Base-by-base conservation (phyloP, 2,329 filamentous ascomycete species). In the Penicillium sp. region DNA sequence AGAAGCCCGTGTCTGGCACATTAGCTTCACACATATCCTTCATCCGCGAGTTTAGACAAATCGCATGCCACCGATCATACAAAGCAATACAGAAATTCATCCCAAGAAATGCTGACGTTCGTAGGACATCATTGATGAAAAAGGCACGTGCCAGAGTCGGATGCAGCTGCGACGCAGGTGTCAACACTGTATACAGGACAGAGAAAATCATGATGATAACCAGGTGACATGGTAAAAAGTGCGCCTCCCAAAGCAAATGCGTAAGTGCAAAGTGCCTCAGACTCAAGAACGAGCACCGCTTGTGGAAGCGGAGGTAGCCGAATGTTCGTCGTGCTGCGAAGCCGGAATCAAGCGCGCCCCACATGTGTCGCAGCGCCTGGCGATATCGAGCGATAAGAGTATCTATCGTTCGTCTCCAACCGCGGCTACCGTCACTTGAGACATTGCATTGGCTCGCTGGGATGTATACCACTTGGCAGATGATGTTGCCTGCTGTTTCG, bases 401-500 rank as follows among this genome's bases (percentile, higher is more conserved):
- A 43, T 80, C 77, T 48, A 82, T 70, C 2, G 58, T 59, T 5
- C 65, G 63, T 14, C 68, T 65, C 57, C 84, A 76, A 46, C 86
- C 86, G 19, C 73, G 68, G 41, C 79, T 76, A 10, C 81, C 80
- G 35, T 84, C 82, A 44, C 84, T 86, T 48, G 84, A 85, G 50
- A 90, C 86, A 65, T 90, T 90, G 74, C 82, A 89, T 70, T 90
- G 88, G 73, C 87, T 90, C 56, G 89, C 86, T 2, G 88, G 87
- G 59, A 85, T 87, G 63, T 87, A 77, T 29, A 91, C 80, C 3
- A 87, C 84, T 48, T 83, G 81, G 47, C 83, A 83, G 13, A 85
- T 86, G 53, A 90, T 70, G 68, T 90, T 86, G 3, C 88, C 88
- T 59, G 88, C 88, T 19, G 90, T 81, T 1, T 87, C 86, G 62